Percentiles rank a stretch among this genome's conserved stretches.
phyloP scores from a whole-genome alignment of 2,329 filamentous ascomycete genomes.

The Dactylonectria macrodidyma region DNA sequence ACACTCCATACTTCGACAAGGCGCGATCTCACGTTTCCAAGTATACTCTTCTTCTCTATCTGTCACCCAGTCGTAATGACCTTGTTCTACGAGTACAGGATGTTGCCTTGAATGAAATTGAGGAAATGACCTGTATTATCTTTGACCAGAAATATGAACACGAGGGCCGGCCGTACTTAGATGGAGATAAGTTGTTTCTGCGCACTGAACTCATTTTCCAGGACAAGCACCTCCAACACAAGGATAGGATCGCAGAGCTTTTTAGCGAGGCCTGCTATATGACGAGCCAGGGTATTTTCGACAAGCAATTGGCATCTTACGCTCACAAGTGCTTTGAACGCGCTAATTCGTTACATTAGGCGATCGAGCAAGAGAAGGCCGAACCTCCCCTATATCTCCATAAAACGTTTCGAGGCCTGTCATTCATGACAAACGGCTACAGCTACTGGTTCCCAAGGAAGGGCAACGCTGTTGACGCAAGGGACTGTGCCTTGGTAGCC shows the following conservation, averaged over 20 bases:
- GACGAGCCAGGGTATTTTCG: conserved; percentile 21
- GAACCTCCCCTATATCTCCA: too few species aligned
- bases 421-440: conserved; percentile 22
- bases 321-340: conserved; percentile 27
- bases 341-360: conserved; percentile 26
- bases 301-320: conserved; percentile 7
- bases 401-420: too few species aligned
- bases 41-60: conserved; percentile 21
- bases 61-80: conserved; percentile 1
- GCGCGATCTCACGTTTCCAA: conserved; percentile 19
- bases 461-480: too few species aligned
- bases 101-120: conserved; percentile 5
- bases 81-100: conserved; percentile 16
- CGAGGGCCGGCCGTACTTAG: conserved; percentile 22
- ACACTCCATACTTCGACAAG: conserved; percentile 21
- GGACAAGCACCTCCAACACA: too few species aligned
- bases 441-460: conserved; percentile 25
- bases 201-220: conserved; percentile 23
- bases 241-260: too few species aligned
- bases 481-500: too few species aligned
- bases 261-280: conserved; percentile 27
- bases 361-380: too few species aligned
- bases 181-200: conserved; percentile 24
- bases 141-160: conserved; percentile 28
- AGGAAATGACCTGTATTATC: conserved; percentile 22